These are phyloP conservation scores for Phytophthora brassicae DNA, from an alignment of 352 stramenopile genomes.

Conservation along the genomic window DNA sequence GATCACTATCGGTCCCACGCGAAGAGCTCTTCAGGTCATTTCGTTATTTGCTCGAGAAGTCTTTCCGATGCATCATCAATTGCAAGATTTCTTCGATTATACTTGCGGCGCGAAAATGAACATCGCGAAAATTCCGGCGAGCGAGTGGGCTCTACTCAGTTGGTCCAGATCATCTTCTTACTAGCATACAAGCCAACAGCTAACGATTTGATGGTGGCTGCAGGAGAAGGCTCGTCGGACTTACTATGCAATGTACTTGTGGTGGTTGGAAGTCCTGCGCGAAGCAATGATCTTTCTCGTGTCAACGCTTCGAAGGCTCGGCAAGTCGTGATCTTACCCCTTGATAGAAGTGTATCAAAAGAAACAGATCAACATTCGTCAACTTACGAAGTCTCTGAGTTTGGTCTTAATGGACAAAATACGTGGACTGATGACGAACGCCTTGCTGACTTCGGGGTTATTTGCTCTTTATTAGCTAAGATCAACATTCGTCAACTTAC, in stretches of 20 bases:
- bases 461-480: too few relatives aligned
- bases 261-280: conserved; percentile 32
- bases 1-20: conserved; percentile 33
- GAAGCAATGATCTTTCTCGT: conserved; percentile 30
- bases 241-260: conserved; percentile 38
- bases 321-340: conserved; percentile 35
- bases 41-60: conserved; percentile 36
- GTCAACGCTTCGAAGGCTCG: conserved; percentile 29
- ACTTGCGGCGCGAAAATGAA: conserved; percentile 14
- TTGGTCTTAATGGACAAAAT: conserved; percentile 9
- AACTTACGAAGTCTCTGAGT: conserved; percentile 22
- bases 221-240: conserved; percentile 18
- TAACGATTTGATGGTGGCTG: conserved; percentile 22
- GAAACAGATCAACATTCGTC: conserved; percentile 23
- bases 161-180: conserved; percentile 19
- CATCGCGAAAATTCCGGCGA: background rate
- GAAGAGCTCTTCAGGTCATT: conserved; percentile 28
- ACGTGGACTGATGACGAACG: conserved; percentile 26
- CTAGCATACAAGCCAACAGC: conserved; percentile 28
- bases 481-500: conserved; percentile 24
- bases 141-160: background rate
- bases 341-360: conserved; percentile 25
- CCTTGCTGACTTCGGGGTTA: conserved; percentile 41
- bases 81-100: conserved; percentile 17
- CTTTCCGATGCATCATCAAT: conserved; percentile 28